Conservation (phyloP, 139 green algal genomes). For the Parachlorella kessleri region DNA sequence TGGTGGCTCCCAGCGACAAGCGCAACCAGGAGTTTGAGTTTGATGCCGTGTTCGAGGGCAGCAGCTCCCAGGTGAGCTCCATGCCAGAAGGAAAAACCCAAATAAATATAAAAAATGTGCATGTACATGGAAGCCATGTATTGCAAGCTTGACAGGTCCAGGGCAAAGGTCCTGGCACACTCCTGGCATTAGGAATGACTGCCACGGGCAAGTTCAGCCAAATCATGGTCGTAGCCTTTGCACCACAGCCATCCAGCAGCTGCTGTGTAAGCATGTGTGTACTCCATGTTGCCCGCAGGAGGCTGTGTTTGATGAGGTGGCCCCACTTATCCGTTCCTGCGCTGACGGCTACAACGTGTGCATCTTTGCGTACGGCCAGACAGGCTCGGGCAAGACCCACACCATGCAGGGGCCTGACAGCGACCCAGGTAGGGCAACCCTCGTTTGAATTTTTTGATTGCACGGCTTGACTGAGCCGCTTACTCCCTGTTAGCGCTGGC, state of each 20-base stretch:
- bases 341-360: slow-evolving; percentile 61
- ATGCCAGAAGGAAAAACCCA: too few relatives aligned
- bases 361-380: slow-evolving; percentile 54
- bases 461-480: too few relatives aligned
- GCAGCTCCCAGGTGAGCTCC: slow-evolving; percentile 34
- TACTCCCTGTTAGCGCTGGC: not conserved
- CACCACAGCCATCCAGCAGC: too few relatives aligned
- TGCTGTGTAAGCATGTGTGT: too few relatives aligned
- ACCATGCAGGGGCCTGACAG: slow-evolving; percentile 37
- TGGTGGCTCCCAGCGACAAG: slow-evolving; percentile 40
- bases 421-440: slow-evolving; percentile 38
- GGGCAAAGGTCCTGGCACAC: too few relatives aligned
- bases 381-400: slow-evolving; percentile 41
- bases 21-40: slow-evolving; percentile 63
- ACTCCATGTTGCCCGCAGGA: slow-evolving; percentile 31
- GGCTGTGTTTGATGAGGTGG: slow-evolving; percentile 65
- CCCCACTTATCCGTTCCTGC: slow-evolving; percentile 43
- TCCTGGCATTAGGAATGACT: too few relatives aligned
- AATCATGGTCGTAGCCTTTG: too few relatives aligned
- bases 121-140: too few relatives aligned
- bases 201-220: too few relatives aligned
- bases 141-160: too few relatives aligned
- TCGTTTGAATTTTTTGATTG: too few relatives aligned
- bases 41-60: slow-evolving; percentile 45
- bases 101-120: too few relatives aligned